These are phyloP conservation scores for Euphorbia corollata DNA, from an alignment of 441 rosid genomes.

Conservation along the genomic window DNA sequence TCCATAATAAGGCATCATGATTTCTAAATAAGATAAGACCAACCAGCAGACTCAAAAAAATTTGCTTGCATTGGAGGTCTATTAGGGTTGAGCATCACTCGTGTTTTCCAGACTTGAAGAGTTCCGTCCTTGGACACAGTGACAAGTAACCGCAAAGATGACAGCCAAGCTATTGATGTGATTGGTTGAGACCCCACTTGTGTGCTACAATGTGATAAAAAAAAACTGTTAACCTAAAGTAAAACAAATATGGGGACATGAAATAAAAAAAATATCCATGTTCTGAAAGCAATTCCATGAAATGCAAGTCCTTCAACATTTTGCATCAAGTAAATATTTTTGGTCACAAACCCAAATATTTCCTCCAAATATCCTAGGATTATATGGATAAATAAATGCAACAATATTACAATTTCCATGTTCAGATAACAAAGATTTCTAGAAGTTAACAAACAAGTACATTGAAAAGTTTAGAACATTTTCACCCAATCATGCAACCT, in stretches of 20 bases:
- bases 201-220: constrained; percentile 39
- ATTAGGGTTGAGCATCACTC: constrained; percentile 73
- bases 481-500: neutral
- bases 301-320: neutral
- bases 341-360: constrained; percentile 3
- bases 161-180: constrained; percentile 82
- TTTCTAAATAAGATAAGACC: no score
- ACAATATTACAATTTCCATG: neutral
- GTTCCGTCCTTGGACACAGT: constrained; percentile 90
- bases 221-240: constrained; percentile 2
- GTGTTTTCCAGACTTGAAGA: constrained; percentile 93
- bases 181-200: constrained; percentile 98
- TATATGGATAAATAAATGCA: neutral
- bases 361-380: neutral
- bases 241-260: neutral
- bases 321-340: neutral
- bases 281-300: no score
- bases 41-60: constrained; percentile 17
- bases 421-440: neutral
- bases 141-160: constrained; percentile 74
- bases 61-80: constrained; percentile 90
- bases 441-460: neutral
- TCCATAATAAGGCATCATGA: no score
- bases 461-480: neutral
- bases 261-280: neutral